Percentiles rank a stretch among this genome's conserved stretches.
Evolutionary conservation across 2,329 filamentous ascomycete species (phyloP).

Genomic region (Colletotrichum acutatum): DNA sequence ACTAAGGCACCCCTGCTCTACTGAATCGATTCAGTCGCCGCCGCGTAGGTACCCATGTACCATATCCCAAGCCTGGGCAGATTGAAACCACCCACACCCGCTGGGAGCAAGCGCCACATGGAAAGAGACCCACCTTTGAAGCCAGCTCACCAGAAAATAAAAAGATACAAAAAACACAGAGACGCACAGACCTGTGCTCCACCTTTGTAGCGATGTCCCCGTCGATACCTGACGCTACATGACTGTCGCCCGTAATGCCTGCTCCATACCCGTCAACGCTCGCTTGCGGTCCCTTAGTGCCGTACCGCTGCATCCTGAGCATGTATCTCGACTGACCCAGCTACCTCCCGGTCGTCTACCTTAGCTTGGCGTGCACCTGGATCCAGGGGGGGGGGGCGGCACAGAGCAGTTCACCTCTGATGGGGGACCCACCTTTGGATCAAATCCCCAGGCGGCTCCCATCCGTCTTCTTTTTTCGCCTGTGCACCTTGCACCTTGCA

Average conservation of each 20-base stretch:
- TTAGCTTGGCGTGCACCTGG: conserved; percentile 25
- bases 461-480: conserved; percentile 24
- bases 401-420: conserved; percentile 31
- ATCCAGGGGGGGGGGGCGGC: conserved; percentile 11
- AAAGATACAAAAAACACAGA: background rate
- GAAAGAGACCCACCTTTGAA: conserved; percentile 9
- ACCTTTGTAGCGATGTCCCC: conserved; percentile 2
- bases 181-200: conserved; percentile 26
- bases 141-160: conserved; percentile 11
- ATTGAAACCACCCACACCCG: conserved; percentile 27
- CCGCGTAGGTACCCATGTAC: conserved; percentile 4
- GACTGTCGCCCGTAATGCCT: background rate
- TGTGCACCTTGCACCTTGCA: conserved; percentile 18
- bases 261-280: background rate
- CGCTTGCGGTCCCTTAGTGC: background rate
- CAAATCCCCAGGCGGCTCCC: conserved; percentile 30
- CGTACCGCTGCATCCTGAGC: conserved; percentile 1
- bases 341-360: conserved; percentile 15
- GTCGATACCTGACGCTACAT: conserved; percentile 17
- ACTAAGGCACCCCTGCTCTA: conserved; percentile 7
- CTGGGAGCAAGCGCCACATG: conserved; percentile 31
- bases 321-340: conserved; percentile 10
- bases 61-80: conserved; percentile 3
- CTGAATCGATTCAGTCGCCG: conserved; percentile 27
- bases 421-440: conserved; percentile 3